Percentiles rank a stretch among this genome's conserved stretches.
Evolutionary conservation across 768 basidiomycete species (phyloP).

Genomic region (Flagelloscypha sp.): DNA sequence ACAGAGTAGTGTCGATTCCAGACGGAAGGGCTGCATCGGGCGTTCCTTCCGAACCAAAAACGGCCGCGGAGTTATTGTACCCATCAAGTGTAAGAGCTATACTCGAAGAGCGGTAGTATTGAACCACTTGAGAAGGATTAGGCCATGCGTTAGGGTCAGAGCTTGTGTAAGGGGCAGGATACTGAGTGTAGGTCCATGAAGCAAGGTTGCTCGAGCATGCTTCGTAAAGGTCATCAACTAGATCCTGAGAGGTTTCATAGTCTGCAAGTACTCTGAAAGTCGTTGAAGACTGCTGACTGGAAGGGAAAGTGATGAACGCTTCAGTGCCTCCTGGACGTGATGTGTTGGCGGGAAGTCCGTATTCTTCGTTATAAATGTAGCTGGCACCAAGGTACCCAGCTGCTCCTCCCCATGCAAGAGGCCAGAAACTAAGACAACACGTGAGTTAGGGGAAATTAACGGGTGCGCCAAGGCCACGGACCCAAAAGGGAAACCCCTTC

Average conservation of each 20-base stretch:
- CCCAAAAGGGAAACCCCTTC: slow-evolving; percentile 53
- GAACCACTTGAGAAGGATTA: slow-evolving; percentile 40
- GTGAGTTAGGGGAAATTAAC: no score
- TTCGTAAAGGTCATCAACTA: slow-evolving; percentile 31
- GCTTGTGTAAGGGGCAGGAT: no score
- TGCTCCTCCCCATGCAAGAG: slow-evolving; percentile 39
- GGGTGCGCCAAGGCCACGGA: no score
- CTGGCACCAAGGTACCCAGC: slow-evolving; percentile 17
- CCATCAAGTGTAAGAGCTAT: slow-evolving; percentile 48
- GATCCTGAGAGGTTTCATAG: slow-evolving; percentile 35
- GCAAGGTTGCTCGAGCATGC: slow-evolving; percentile 34
- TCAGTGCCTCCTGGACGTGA: slow-evolving; percentile 43
- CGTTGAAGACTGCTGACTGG: slow-evolving; percentile 28
- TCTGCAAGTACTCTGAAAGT: slow-evolving; percentile 42
- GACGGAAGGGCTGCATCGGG: slow-evolving; percentile 33
- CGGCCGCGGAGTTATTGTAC: slow-evolving; percentile 50
- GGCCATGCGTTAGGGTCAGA: slow-evolving; percentile 18
- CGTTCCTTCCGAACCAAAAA: slow-evolving; percentile 20
- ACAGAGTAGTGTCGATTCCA: slow-evolving; percentile 29
- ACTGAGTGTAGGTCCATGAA: no score
- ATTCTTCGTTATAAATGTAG: slow-evolving; percentile 31
- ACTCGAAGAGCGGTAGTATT: slow-evolving; percentile 54
- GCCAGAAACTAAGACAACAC: slow-evolving; percentile 68
- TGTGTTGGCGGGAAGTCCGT: slow-evolving; percentile 34
- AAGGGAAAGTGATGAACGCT: slow-evolving; percentile 28